These are phyloP conservation scores for Gossypium herbaceum DNA, from an alignment of 345 rosid species.

Conservation along the genomic window DNA sequence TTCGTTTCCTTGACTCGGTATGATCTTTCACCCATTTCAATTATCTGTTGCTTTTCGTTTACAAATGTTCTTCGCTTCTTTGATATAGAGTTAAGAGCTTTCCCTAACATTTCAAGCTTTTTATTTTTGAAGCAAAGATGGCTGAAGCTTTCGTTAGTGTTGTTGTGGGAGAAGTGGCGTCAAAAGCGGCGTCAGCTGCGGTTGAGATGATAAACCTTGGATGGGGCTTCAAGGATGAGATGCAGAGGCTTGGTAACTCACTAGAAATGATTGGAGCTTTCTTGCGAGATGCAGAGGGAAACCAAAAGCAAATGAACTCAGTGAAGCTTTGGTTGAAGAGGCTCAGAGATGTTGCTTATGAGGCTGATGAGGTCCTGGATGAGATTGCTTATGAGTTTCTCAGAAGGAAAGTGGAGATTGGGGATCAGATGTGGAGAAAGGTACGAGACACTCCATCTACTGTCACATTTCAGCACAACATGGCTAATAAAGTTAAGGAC, in stretches of 20 bases:
- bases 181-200: background rate
- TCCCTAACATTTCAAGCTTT: background rate
- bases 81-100: background rate
- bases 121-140: background rate
- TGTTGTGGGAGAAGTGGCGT: background rate
- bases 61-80: background rate
- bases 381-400: constrained; percentile 10
- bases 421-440: background rate
- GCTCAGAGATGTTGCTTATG: constrained; percentile 19
- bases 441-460: background rate
- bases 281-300: no score
- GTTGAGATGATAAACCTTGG: background rate
- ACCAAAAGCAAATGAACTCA: no score
- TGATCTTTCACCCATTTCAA: background rate
- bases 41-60: no score
- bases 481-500: background rate
- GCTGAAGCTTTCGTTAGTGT: background rate
- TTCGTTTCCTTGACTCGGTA: background rate
- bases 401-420: background rate
- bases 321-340: constrained; percentile 13
- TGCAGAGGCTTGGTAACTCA: background rate
- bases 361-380: constrained; percentile 24
- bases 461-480: background rate
- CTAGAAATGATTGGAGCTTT: constrained; percentile 11
- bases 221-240: background rate